phyloP scores from a whole-genome alignment of 1,284 basidiomycete genomes.

The Chiua sp. region DNA sequence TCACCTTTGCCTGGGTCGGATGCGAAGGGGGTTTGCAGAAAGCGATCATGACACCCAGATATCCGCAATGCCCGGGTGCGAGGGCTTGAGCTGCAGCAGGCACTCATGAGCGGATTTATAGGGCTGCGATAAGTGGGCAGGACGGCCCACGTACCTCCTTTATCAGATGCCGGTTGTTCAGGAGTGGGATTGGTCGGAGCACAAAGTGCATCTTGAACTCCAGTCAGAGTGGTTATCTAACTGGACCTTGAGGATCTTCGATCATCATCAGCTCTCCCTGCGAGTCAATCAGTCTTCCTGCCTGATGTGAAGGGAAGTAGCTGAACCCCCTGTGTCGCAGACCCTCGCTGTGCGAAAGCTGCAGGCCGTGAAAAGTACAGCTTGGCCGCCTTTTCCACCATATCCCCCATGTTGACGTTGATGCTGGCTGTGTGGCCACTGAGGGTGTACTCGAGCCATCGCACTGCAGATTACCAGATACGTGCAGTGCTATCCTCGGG shows the following conservation, averaged over 20 bases:
- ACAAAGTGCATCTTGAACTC: too few species aligned
- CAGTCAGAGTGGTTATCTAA: slow-evolving; percentile 41
- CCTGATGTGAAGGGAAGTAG: neutral
- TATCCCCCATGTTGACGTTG: slow-evolving; percentile 96
- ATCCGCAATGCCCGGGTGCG: slow-evolving; percentile 83
- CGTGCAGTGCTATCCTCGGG: slow-evolving; percentile 95
- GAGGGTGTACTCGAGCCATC: slow-evolving; percentile 83
- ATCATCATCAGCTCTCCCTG: slow-evolving; percentile 65
- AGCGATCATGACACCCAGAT: slow-evolving; percentile 97
- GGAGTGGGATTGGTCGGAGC: too few species aligned
- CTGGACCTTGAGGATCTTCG: slow-evolving; percentile 88
- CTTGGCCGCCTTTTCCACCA: slow-evolving; percentile 65
- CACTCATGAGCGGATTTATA: too few species aligned
- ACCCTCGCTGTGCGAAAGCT: slow-evolving; percentile 94
- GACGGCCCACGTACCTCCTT: too few species aligned
- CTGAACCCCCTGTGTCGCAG: slow-evolving; percentile 84
- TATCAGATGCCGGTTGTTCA: too few species aligned
- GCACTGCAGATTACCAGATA: slow-evolving; percentile 85
- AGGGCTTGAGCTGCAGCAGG: slow-evolving; percentile 65
- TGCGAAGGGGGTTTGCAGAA: slow-evolving; percentile 83
- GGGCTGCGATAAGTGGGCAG: too few species aligned
- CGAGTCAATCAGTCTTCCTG: slow-evolving; percentile 14
- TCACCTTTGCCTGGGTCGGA: slow-evolving; percentile 49
- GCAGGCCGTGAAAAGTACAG: slow-evolving; percentile 92
- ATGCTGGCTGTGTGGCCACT: slow-evolving; percentile 95